A percentile compares a stretch with the other conserved stretches of the same genome.
Conservation (phyloP, 148 eudicot species). For the Oxyria digyna region DNA sequence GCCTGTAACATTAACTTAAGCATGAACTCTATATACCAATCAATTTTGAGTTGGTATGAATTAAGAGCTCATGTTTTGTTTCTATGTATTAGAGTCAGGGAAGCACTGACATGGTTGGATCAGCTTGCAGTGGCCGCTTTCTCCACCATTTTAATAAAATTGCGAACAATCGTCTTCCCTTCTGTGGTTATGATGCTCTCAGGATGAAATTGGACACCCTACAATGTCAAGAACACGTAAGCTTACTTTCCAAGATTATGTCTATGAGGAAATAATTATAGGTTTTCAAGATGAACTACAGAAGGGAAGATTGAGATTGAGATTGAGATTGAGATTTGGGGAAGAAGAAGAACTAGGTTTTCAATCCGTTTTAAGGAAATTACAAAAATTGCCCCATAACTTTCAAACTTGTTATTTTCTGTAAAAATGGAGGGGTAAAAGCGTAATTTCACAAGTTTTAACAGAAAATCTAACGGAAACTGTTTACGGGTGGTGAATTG, state of each 20-base stretch:
- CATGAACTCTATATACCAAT: neutral
- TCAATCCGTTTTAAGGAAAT: no score
- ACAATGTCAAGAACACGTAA: constrained; percentile 7
- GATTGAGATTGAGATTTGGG: no score
- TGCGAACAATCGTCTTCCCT: constrained; percentile 72
- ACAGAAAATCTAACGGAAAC: no score
- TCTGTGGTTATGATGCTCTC: constrained; percentile 93
- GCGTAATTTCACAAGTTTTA: no score
- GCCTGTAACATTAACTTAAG: neutral
- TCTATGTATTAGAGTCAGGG: neutral
- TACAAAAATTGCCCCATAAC: no score
- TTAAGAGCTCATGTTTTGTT: neutral
- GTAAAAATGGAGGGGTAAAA: no score
- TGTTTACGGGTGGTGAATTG: no score
- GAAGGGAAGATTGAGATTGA: no score
- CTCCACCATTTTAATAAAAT: constrained; percentile 65
- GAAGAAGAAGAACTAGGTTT: no score
- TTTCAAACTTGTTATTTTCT: no score
- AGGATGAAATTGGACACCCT: constrained; percentile 99
- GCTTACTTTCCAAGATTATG: neutral
- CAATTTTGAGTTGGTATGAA: neutral
- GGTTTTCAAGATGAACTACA: no score
- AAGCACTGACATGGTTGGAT: neutral
- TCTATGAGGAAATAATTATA: neutral
- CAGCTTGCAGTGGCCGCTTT: neutral